Evolutionary conservation across 2,329 filamentous ascomycete species (phyloP).

Genomic region (Scortechinia acanthostroma): DNA sequence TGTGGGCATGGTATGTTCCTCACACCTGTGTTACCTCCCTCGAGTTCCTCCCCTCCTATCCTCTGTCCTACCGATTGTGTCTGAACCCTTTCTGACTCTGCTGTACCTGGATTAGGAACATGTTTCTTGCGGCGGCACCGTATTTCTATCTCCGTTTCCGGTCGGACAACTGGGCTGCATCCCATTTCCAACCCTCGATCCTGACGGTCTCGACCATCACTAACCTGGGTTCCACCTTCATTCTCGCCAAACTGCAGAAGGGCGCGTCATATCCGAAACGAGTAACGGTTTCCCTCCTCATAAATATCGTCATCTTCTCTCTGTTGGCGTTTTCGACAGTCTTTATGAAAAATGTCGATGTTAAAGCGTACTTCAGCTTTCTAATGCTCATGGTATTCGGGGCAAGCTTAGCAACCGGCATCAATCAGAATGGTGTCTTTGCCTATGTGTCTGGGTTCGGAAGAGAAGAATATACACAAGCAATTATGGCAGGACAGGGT

Average conservation of each 20-base stretch:
- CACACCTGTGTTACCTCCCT: constrained; percentile 1
- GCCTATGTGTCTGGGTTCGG: constrained; percentile 57
- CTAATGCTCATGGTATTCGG: constrained; percentile 54
- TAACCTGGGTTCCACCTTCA: constrained; percentile 47
- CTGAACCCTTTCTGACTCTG: neutral
- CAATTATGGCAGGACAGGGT: constrained; percentile 62
- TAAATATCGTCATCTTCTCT: constrained; percentile 50
- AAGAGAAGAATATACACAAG: constrained; percentile 55
- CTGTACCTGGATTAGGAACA: constrained; percentile 4
- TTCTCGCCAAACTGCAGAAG: constrained; percentile 51
- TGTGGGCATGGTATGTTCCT: constrained; percentile 54
- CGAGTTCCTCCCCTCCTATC: constrained; percentile 3
- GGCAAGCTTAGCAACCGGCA: constrained; percentile 50
- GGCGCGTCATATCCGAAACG: constrained; percentile 55
- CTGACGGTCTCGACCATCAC: constrained; percentile 56
- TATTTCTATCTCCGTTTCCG: constrained; percentile 18
- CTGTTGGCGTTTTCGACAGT: constrained; percentile 54
- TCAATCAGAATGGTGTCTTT: constrained; percentile 64
- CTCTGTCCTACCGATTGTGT: neutral
- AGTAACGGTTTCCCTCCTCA: constrained; percentile 44
- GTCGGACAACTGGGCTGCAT: constrained; percentile 38
- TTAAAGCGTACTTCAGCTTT: constrained; percentile 51
- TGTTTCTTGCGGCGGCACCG: constrained; percentile 57
- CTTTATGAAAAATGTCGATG: constrained; percentile 34
- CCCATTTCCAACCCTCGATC: constrained; percentile 60